Percentiles rank a stretch among this genome's conserved stretches.
Evolutionary conservation across 371 early-diverging fungal species (phyloP).

Genomic region (Basidiobolus heterosporus): DNA sequence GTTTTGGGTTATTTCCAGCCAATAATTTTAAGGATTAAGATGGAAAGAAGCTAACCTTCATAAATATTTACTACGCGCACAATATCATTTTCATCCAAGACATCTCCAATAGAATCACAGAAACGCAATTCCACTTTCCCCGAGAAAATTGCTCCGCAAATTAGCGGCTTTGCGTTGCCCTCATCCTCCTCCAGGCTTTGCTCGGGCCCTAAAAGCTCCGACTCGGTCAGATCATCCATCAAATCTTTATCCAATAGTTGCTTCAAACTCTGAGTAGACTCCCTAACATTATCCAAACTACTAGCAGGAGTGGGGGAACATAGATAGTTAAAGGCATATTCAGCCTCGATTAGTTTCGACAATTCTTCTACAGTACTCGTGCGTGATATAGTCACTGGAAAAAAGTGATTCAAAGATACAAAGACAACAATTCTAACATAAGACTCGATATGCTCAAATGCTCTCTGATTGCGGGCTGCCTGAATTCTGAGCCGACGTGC

Average conservation of each 20-base stretch:
- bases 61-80: constrained; percentile 8
- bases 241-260: constrained; percentile 7
- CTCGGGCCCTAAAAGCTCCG: too few species aligned
- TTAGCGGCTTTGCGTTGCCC: not conserved
- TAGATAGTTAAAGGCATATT: constrained; percentile 8
- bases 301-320: too few species aligned
- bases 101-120: constrained; percentile 7
- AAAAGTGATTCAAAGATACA: not conserved
- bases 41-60: too few species aligned
- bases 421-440: too few species aligned
- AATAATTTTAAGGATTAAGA: too few species aligned
- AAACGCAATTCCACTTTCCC: constrained; percentile 6
- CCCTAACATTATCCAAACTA: not conserved
- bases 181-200: too few species aligned
- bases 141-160: not conserved
- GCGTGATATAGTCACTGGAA: constrained; percentile 7
- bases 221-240: constrained; percentile 1
- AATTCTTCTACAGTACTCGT: constrained; percentile 6
- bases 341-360: constrained; percentile 8
- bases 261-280: constrained; percentile 1
- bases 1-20: too few species aligned
- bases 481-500: too few species aligned
- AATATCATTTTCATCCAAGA: constrained; percentile 8
- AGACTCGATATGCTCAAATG: too few species aligned
- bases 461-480: too few species aligned